Evolutionary conservation across 306 rosid species (phyloP).

Genomic region (Inga laurina): DNA sequence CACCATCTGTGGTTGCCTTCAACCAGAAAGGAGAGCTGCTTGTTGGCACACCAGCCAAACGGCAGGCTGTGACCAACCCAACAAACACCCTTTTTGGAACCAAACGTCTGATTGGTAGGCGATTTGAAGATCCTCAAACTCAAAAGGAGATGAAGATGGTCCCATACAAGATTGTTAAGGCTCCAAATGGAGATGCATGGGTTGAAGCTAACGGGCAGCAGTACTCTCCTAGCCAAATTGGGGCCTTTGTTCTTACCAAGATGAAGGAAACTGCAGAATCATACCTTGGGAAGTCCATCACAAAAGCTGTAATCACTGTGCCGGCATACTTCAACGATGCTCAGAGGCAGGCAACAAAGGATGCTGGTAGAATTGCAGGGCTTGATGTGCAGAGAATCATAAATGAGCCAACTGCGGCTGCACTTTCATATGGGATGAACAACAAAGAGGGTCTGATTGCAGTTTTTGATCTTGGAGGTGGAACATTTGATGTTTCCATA

Average conservation of each 20-base stretch:
- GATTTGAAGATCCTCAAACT: constrained; percentile 1
- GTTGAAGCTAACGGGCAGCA: constrained; percentile 12
- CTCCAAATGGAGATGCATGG: constrained; percentile 7
- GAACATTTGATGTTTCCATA: constrained; percentile 9
- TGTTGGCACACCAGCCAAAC: neutral
- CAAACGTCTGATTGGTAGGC: neutral
- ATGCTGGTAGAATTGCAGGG: neutral
- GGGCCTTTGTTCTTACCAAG: neutral
- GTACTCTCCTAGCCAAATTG: constrained; percentile 4
- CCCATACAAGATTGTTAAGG: neutral
- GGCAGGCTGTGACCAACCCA: constrained; percentile 2
- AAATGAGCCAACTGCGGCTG: constrained; percentile 2
- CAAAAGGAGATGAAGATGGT: constrained; percentile 12
- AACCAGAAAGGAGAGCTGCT: constrained; percentile 8
- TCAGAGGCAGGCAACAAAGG: constrained; percentile 10
- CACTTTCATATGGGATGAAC: constrained; percentile 8
- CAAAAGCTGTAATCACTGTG: neutral
- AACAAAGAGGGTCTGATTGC: constrained; percentile 11
- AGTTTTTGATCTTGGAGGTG: constrained; percentile 10
- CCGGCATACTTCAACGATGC: neutral
- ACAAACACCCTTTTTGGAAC: constrained; percentile 2
- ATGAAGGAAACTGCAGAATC: constrained; percentile 8
- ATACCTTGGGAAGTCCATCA: neutral
- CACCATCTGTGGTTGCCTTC: neutral
- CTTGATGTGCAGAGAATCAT: constrained; percentile 6